Evolutionary conservation across 2,329 filamentous ascomycete species (phyloP), one percentile per base, ranked within the genome.

Genomic region (Botrytis hyacinthi): DNA sequence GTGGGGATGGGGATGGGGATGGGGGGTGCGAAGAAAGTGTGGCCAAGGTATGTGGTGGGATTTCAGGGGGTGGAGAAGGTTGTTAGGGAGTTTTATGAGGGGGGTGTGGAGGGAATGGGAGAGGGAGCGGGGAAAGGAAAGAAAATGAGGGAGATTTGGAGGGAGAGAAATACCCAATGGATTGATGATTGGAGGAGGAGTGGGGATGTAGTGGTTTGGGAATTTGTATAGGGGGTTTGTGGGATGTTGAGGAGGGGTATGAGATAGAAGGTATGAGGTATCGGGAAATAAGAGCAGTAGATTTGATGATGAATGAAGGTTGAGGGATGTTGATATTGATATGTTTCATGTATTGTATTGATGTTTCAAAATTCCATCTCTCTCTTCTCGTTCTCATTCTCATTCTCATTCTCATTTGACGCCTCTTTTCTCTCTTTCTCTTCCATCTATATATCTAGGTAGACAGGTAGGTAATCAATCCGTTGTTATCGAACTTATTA

Each of bases 141-240:
- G 12, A 29, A 68, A 22, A 72, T 72, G 70, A 59, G n/a, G 20
- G 46, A 72, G 37, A 18, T 72, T 57, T 91, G 89, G 89, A 82
- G 83, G 57, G 85, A 83, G 4, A 88, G 86, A 81, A 91, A 91
- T 78, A 89, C 88, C 18, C 81, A 89, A 66, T 90, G 90, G 79
- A 88, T 88, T 76, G 89, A 91, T 79, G 89, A 91, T 79, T 85
- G 83, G 81, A 83, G 89, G 72, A 84, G 89, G 73, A 80, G 83
- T 2, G 89, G 89, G 0, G 83, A 84, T 75, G 82, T 91, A 76
- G 83, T 90, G 42, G 87, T 91, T 29, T 91, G 89, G 89, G 85
- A 88, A 66, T 79, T 81, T 76, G 78, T 79, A 32, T 75, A 75
- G 59, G 63, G 44, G 46, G 12, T 29, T 26, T 40, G 16, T 32